These are phyloP conservation scores for Gymnopilus dilepis DNA, from an alignment of 768 basidiomycete species.

Conservation along the genomic window DNA sequence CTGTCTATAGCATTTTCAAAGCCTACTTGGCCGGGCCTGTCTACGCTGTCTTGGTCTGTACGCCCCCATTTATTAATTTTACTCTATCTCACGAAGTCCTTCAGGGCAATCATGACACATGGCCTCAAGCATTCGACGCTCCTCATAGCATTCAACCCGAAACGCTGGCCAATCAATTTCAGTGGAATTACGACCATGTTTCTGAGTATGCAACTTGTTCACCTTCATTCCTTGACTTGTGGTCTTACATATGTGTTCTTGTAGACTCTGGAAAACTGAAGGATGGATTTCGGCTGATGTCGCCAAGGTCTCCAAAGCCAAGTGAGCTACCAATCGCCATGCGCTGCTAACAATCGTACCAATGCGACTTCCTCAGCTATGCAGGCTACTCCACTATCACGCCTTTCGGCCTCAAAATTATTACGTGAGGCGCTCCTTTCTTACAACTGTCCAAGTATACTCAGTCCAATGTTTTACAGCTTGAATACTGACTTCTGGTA, in stretches of 20 bases:
- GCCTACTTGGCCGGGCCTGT: slow-evolving; percentile 3
- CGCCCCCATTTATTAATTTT: not conserved
- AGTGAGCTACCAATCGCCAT: not conserved
- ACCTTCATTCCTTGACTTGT: not conserved
- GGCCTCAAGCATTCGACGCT: slow-evolving; percentile 2
- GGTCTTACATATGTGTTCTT: not conserved
- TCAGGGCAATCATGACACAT: slow-evolving; percentile 7
- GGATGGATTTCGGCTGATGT: slow-evolving; percentile 8
- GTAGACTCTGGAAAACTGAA: not conserved
- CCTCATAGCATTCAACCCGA: slow-evolving; percentile 4
- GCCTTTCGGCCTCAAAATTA: slow-evolving; percentile 2
- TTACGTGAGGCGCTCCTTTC: not conserved
- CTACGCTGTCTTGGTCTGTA: slow-evolving; percentile 1
- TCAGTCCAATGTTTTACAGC: not conserved
- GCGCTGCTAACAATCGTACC: not conserved
- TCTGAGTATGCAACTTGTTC: not conserved
- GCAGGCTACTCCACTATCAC: not conserved
- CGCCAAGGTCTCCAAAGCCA: not conserved
- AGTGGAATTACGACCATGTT: not conserved
- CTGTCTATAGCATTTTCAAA: slow-evolving; percentile 2
- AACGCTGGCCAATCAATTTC: not conserved
- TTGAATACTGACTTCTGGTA: slow-evolving; percentile 5
- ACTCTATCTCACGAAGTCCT: not conserved
- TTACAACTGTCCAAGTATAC: not conserved
- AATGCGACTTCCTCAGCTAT: not conserved